phyloP scores from a whole-genome alignment of 306 rosid species.

The Canavalia gladiata region DNA sequence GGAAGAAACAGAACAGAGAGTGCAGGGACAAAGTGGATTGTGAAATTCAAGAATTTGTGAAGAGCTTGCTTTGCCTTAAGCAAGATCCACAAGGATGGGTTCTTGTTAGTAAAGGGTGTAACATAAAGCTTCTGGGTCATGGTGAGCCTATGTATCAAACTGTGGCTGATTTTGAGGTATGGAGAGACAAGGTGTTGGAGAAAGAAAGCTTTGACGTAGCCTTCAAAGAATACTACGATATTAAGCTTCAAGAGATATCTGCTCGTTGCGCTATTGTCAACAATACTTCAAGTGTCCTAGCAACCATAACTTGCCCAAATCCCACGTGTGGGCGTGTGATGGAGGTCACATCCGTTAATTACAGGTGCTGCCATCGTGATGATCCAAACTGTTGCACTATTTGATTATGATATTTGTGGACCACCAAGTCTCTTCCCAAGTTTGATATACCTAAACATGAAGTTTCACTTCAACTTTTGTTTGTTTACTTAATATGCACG shows the following conservation, averaged over 20 bases:
- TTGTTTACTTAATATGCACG: not conserved
- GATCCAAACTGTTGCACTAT: conserved; percentile 27
- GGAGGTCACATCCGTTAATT: conserved; percentile 48
- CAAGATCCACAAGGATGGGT: conserved; percentile 52
- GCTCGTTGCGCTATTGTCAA: not conserved
- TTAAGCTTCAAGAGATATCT: conserved; percentile 10
- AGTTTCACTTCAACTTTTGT: not conserved
- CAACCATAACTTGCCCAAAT: conserved; percentile 53
- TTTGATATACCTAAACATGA: not conserved
- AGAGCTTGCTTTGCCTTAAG: conserved; percentile 46
- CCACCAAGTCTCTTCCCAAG: not conserved
- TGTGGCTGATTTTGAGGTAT: conserved; percentile 43
- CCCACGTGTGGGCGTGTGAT: conserved; percentile 48
- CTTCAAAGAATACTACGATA: conserved; percentile 39
- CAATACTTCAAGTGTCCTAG: conserved; percentile 38
- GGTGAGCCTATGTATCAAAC: conserved; percentile 47
- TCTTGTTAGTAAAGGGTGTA: conserved; percentile 42
- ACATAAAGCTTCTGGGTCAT: conserved; percentile 41
- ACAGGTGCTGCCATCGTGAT: conserved; percentile 51
- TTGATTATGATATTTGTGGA: not conserved
- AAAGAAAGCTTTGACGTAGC: conserved; percentile 45
- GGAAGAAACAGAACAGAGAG: conserved; percentile 43
- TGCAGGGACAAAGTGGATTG: conserved; percentile 26
- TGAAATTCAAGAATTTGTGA: conserved; percentile 42
- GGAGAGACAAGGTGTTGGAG: conserved; percentile 39